phyloP scores from a whole-genome alignment of 768 basidiomycete species.

The Boletellus emodensis region DNA sequence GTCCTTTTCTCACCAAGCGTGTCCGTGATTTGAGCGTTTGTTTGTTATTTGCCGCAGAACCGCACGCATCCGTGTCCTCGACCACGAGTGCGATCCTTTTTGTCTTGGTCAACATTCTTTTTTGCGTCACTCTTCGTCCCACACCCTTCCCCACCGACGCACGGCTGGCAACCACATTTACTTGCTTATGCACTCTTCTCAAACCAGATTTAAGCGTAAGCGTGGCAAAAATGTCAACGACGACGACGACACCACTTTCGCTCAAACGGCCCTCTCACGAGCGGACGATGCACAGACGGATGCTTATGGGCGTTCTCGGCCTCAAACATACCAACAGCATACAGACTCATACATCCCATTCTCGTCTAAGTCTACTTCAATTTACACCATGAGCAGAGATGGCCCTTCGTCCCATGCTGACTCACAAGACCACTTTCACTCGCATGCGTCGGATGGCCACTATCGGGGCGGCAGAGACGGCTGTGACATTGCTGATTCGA shows the following conservation, averaged over 20 bases:
- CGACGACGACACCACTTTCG: conserved; percentile 40
- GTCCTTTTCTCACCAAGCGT: conserved; percentile 17
- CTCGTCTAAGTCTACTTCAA: conserved; percentile 40
- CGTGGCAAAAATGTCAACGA: conserved; percentile 49
- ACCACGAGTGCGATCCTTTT: conserved; percentile 27
- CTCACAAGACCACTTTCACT: conserved; percentile 41
- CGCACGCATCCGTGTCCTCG: conserved; percentile 18
- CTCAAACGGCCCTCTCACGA: conserved; percentile 41
- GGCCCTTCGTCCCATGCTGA: conserved; percentile 45
- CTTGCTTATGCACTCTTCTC: conserved; percentile 36
- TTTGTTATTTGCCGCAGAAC: conserved; percentile 27
- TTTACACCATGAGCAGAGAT: conserved; percentile 50
- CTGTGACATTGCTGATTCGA: conserved; percentile 42
- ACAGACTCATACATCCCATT: conserved; percentile 46
- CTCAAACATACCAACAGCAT: conserved; percentile 35
- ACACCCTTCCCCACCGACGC: conserved; percentile 18
- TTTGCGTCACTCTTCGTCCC: conserved; percentile 18
- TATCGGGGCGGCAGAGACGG: conserved; percentile 48
- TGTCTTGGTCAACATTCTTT: conserved; percentile 26
- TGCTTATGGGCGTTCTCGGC: conserved; percentile 50
- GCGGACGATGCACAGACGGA: conserved; percentile 51
- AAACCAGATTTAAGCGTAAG: conserved; percentile 46
- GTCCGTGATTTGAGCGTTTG: conserved; percentile 32
- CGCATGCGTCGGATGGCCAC: conserved; percentile 46
- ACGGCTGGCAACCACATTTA: conserved; percentile 15